Evolutionary conservation across 306 rosid species (phyloP).

Genomic region (Medicago ruthenica): DNA sequence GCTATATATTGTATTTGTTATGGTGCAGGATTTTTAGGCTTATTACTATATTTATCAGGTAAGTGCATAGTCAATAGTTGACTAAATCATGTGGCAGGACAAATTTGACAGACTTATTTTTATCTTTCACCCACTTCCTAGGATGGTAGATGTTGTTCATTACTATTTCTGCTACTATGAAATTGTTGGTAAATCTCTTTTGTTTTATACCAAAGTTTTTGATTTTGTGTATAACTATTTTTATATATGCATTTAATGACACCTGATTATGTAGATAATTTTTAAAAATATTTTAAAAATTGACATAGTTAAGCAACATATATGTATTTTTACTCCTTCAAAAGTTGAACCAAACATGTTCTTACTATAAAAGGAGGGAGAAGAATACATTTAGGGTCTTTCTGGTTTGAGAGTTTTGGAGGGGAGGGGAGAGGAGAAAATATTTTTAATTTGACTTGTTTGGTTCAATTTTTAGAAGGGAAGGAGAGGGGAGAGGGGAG

Average conservation of each 20-base stretch:
- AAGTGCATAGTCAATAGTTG: constrained; percentile 47
- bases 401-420: no score
- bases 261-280: not conserved
- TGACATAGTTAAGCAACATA: no score
- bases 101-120: constrained; percentile 41
- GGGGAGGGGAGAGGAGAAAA: no score
- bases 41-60: constrained; percentile 40
- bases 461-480: no score
- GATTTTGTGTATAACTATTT: not conserved
- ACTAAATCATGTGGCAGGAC: constrained; percentile 39
- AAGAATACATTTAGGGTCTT: no score
- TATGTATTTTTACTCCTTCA: no score
- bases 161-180: constrained; percentile 34
- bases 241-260: not conserved
- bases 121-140: constrained; percentile 38
- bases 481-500: no score
- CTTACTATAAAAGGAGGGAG: no score
- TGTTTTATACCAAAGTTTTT: constrained; percentile 12
- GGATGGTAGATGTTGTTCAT: constrained; percentile 47
- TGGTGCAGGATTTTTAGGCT: constrained; percentile 45
- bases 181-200: constrained; percentile 38
- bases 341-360: no score
- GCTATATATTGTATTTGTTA: constrained; percentile 51
- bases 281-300: no score
- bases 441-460: no score